Percentiles rank a stretch among this genome's conserved stretches.
These are phyloP conservation scores for Arabidopsis suecica DNA, from an alignment of 345 rosid species.

Conservation along the genomic window DNA sequence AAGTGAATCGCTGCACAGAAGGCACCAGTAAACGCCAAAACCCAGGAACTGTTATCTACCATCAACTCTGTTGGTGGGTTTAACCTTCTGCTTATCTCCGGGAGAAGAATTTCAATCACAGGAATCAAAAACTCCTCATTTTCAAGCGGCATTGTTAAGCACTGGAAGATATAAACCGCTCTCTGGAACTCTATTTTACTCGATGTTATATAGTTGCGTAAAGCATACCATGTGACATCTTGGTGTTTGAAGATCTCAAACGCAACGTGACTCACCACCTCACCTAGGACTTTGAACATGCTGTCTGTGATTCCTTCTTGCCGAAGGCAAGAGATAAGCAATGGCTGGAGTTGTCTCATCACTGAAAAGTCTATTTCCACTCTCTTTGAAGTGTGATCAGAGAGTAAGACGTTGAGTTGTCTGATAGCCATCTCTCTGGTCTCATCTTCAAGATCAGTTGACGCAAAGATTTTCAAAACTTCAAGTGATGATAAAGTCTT, in stretches of 20 bases:
- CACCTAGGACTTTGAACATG: constrained; percentile 3
- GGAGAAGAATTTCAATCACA: neutral
- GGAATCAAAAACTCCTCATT: neutral
- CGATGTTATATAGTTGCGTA: neutral
- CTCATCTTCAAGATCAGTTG: neutral
- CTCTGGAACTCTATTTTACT: neutral
- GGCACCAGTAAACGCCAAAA: constrained; percentile 18
- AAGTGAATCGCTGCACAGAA: neutral
- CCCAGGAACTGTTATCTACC: neutral
- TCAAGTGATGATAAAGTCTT: neutral
- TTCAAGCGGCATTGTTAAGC: constrained; percentile 3
- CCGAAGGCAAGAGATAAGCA: constrained; percentile 18
- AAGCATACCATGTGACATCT: neutral
- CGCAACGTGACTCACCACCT: neutral
- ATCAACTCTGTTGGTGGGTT: neutral
- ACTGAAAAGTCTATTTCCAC: neutral
- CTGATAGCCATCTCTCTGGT: neutral
- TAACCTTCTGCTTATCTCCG: neutral
- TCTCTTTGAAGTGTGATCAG: neutral
- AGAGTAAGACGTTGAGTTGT: neutral
- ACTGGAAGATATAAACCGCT: constrained; percentile 14
- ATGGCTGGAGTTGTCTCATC: neutral
- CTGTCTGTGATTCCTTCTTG: neutral
- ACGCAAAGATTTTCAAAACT: neutral
- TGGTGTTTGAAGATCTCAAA: neutral